These are phyloP conservation scores for Caloboletus inedulis DNA, from an alignment of 1,284 basidiomycete species.

Conservation along the genomic window DNA sequence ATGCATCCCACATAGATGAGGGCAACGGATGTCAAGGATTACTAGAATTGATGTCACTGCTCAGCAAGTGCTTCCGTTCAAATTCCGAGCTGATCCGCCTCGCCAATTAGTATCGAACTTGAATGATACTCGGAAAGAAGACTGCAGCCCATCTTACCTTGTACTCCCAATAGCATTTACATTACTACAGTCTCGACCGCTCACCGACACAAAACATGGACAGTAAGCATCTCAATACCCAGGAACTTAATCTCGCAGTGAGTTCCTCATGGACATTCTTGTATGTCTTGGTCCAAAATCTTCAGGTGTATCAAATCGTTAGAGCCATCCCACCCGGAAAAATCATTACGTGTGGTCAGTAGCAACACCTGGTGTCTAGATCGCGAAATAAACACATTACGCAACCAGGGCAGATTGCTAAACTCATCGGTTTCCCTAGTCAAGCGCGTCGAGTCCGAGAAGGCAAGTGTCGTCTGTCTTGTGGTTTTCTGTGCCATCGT, in stretches of 20 bases:
- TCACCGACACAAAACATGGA: neutral
- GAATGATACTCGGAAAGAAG: neutral
- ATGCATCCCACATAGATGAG: too few relatives aligned
- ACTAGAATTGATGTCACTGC: too few relatives aligned
- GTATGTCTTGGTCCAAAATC: neutral
- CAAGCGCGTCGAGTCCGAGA: constrained; percentile 15
- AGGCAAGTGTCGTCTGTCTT: constrained; percentile 3
- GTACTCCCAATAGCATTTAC: neutral
- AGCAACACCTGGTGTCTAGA: neutral
- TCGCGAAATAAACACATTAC: neutral
- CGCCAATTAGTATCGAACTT: too few relatives aligned
- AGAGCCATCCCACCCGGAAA: constrained; percentile 11
- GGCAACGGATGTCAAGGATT: too few relatives aligned
- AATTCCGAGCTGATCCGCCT: neutral
- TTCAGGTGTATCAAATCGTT: constrained; percentile 19
- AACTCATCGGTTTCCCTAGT: constrained; percentile 17
- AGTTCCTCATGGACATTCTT: neutral
- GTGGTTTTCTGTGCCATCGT: neutral
- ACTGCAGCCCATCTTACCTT: neutral
- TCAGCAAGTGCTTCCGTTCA: too few relatives aligned
- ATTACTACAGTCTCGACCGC: neutral
- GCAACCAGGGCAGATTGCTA: constrained; percentile 14
- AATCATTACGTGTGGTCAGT: constrained; percentile 21
- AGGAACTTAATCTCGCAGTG: constrained; percentile 18
- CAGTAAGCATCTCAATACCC: neutral